Conservation (phyloP, 2,329 filamentous ascomycete species). For the Thyridium curvatum region DNA sequence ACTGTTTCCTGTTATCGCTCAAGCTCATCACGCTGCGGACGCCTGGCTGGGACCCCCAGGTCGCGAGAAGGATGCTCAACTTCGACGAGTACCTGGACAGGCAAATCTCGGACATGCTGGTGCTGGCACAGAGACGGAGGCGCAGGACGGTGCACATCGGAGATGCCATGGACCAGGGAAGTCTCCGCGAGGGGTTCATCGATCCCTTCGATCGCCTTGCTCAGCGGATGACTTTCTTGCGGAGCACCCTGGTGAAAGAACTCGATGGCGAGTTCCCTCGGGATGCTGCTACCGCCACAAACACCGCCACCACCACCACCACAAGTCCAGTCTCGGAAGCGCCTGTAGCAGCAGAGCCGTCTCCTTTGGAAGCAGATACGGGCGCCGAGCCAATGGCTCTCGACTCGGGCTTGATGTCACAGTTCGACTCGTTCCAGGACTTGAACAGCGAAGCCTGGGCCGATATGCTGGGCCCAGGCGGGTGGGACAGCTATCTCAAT, state of each 20-base stretch:
- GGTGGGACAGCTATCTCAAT: slow-evolving; percentile 4
- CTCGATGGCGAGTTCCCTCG: slow-evolving; percentile 4
- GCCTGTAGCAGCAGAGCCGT: background rate
- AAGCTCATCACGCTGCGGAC: slow-evolving; percentile 38
- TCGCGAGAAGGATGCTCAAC: slow-evolving; percentile 27
- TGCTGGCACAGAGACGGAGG: slow-evolving; percentile 15
- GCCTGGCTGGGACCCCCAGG: slow-evolving; percentile 38
- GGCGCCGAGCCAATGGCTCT: slow-evolving; percentile 4
- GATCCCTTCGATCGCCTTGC: slow-evolving; percentile 13
- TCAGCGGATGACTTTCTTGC: slow-evolving; percentile 10
- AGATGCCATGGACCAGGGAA: background rate
- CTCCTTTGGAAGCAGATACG: slow-evolving; percentile 2
- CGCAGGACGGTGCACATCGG: background rate
- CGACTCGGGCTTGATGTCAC: slow-evolving; percentile 15
- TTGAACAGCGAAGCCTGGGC: slow-evolving; percentile 11
- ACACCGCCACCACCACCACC: background rate
- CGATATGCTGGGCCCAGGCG: slow-evolving; percentile 4
- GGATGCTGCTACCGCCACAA: background rate
- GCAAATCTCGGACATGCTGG: slow-evolving; percentile 22
- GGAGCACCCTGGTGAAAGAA: slow-evolving; percentile 7
- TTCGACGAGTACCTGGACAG: slow-evolving; percentile 21
- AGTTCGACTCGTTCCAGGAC: slow-evolving; percentile 17
- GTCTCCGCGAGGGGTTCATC: too few relatives aligned
- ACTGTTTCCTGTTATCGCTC: slow-evolving; percentile 36
- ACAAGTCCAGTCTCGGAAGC: background rate